Base-by-base conservation (phyloP, 2,329 filamentous ascomycete species). In the Fusarium goolgardi region DNA sequence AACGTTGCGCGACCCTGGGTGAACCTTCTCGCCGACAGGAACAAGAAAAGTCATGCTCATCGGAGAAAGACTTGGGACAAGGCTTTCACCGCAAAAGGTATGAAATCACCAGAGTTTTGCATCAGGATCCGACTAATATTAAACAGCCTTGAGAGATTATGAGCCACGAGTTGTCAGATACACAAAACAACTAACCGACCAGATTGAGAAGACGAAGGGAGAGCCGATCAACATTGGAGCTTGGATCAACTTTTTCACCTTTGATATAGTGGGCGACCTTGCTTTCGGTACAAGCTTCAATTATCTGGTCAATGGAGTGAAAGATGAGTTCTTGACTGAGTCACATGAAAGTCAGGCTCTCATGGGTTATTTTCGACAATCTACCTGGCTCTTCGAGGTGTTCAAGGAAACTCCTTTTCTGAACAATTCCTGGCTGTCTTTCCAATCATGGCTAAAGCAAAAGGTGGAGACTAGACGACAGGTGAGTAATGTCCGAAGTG, bases 61-160 rank as follows among this genome's bases (percentile, higher is more conserved):
- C 55, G 70, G 10, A 55, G 70, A 5, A 70, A 67, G 32, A 39
- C 58, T 0, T 72, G 70, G 70, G 70, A 71, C 0, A 65, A 59
- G 16, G 70, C 55, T 0, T 70, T 72, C 11, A 70, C 59, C 12
- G 40, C 67, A 1, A 72, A 69, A 56, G 66, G 67, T 65, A 31
- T 4, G 0, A 15, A 11, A 29, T 1, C 27, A 29, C 27, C 3
- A 11, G 27, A 29, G 10, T 10, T 29, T 29, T 29, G 9, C 10
- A 29, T 11, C 10, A 11, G 27, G 10, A 11, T 11, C 1, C 10
- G 27, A 29, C 27, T 29, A 29, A 29, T 29, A 1, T 11, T 29
- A 11, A 1, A 12, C 10, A 51, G 66, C 65, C 0, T 15, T 69
- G 0, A 41, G 55, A 2, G 62, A 70, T 2, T 70, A 70, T 8